Evolutionary conservation across 257 asterid genomes (phyloP), one percentile per base, ranked within the genome.

Genomic region (Sherardia arvensis): DNA sequence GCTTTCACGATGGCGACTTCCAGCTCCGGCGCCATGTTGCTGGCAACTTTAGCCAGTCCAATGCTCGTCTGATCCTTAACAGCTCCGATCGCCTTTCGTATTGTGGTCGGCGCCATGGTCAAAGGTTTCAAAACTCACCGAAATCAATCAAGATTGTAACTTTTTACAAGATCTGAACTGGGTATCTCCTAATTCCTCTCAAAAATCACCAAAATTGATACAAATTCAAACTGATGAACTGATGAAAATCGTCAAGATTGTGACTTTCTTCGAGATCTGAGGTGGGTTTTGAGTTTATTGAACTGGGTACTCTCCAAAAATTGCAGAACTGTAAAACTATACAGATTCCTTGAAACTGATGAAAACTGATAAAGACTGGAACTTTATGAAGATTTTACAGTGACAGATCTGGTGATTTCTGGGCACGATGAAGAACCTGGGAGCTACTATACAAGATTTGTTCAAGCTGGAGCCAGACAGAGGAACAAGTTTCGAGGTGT

Each of bases 11-110:
- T 69, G 66, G 93, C 90, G 0, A 87, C 95, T 69, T 87, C 85
- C 59, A 87, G 88, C 74, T 85, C 90, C 34, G 95, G 93, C 32
- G 95, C 87, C 84, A 79, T 66, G 71, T 87, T 87, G 77, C 93
- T 79, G 2, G 93, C 78, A 1, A 87, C 95, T 70, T 87, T 87
- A 0, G 92, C 95, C 1, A 87, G 71, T 8, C 95, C 90, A 38
- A 87, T 87, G 71, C 90, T 87, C 7, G 95, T 81, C 64, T 87
- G 95, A 59, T 87, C 95, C 87, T 87, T 87, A 68, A 87, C 90
- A 7, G 90, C 87, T 40, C 95, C 95, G 66, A 87, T 87, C 65
- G 95, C 95, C 71, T 87, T 87, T 17, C 92, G 80, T 9, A 87
- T 80, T 4, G 95, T 84, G 66, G 51, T 87, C 62, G 91, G 95